Conservation (phyloP, 1,284 basidiomycete genomes). For the Exsudoporus floridanus region DNA sequence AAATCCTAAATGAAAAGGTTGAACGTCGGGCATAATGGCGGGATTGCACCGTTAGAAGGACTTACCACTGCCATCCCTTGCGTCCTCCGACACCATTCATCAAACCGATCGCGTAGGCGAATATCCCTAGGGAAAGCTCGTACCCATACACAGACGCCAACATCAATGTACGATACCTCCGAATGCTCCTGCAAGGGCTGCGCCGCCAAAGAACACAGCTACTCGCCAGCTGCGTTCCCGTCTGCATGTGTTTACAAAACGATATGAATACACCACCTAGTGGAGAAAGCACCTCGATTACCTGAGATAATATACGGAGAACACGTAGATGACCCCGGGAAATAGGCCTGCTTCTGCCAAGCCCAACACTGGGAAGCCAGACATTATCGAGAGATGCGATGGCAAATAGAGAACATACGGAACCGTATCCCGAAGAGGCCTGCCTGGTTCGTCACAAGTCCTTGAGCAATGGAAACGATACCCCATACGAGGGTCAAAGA, state of each 20-base stretch:
- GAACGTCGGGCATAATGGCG: neutral
- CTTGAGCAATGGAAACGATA: slow-evolving; percentile 57
- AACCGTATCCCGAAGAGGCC: slow-evolving; percentile 58
- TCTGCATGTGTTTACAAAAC: slow-evolving; percentile 24
- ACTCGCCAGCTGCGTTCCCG: slow-evolving; percentile 61
- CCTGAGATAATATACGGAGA: slow-evolving; percentile 61
- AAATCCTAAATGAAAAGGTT: slow-evolving; percentile 45
- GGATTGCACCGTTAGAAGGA: neutral
- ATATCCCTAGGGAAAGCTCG: slow-evolving; percentile 40
- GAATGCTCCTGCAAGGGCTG: slow-evolving; percentile 58
- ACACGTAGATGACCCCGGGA: slow-evolving; percentile 60
- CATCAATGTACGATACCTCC: slow-evolving; percentile 40
- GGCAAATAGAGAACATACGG: slow-evolving; percentile 34
- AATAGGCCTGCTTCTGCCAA: slow-evolving; percentile 58
- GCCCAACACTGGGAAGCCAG: slow-evolving; percentile 45
- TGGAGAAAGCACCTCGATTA: slow-evolving; percentile 11
- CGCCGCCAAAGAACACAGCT: slow-evolving; percentile 59
- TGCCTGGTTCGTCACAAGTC: slow-evolving; percentile 55
- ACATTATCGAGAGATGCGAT: neutral
- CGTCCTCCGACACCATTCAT: slow-evolving; percentile 60
- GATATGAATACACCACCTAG: neutral
- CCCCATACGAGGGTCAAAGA: slow-evolving; percentile 60
- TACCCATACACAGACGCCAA: neutral
- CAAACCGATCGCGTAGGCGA: slow-evolving; percentile 56
- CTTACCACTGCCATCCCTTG: slow-evolving; percentile 54